A percentile compares a stretch with the other conserved stretches of the same genome.
These are phyloP conservation scores for Apiospora arundinis DNA, from an alignment of 2,329 filamentous ascomycete genomes.

Conservation along the genomic window DNA sequence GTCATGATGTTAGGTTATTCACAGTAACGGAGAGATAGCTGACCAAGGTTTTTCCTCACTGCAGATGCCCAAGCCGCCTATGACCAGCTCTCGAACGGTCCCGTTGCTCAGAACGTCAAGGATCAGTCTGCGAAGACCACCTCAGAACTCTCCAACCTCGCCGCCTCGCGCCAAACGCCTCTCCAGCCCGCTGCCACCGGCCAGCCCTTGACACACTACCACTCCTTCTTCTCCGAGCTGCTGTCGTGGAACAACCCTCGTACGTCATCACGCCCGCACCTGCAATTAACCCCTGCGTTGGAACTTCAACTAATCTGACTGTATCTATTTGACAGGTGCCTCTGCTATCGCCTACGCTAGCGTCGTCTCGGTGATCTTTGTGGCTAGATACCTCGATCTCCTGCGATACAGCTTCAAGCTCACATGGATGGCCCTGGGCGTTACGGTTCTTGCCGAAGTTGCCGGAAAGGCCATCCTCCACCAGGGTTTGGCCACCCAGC, in stretches of 20 bases:
- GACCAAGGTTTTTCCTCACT: conserved; percentile 22
- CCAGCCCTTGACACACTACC: conserved; percentile 71
- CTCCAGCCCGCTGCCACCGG: conserved; percentile 61
- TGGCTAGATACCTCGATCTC: conserved; percentile 69
- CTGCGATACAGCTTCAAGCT: conserved; percentile 70
- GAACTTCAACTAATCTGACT: not conserved
- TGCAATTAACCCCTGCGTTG: not conserved
- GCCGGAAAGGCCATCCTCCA: conserved; percentile 66
- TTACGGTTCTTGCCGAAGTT: conserved; percentile 66
- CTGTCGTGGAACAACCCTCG: conserved; percentile 74
- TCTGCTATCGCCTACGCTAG: conserved; percentile 69
- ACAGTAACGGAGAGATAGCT: conserved; percentile 8
- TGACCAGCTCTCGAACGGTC: conserved; percentile 57
- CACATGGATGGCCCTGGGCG: conserved; percentile 66
- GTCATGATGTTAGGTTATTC: conserved; percentile 26
- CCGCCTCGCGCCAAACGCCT: conserved; percentile 62
- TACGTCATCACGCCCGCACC: conserved; percentile 45
- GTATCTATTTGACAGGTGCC: conserved; percentile 53
- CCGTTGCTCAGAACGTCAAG: conserved; percentile 64
- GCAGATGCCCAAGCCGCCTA: conserved; percentile 58
- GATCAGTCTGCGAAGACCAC: conserved; percentile 61
- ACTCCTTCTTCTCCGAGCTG: conserved; percentile 73
- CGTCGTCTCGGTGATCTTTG: conserved; percentile 65
- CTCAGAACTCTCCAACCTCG: conserved; percentile 63
- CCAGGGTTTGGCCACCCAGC: conserved; percentile 67